These are phyloP conservation scores for Noccaea caerulescens DNA, from an alignment of 345 rosid species.

Conservation along the genomic window DNA sequence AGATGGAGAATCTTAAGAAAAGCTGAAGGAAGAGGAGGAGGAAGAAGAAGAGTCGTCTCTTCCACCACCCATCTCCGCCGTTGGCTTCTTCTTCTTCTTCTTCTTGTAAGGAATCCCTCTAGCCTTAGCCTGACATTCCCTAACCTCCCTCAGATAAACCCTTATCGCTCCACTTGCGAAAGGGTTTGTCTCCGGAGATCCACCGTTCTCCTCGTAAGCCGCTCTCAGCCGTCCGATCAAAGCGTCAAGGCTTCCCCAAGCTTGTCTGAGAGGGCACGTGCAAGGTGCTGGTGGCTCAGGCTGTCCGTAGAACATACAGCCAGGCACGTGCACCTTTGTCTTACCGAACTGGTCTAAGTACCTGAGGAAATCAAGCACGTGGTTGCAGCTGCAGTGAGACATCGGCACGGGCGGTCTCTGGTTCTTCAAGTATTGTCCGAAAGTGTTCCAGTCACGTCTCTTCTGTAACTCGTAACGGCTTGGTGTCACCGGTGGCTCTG, in stretches of 20 bases:
- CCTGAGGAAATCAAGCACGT: constrained; percentile 70
- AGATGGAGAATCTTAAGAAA: constrained; percentile 37
- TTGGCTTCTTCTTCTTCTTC: constrained; percentile 68
- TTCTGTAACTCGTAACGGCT: constrained; percentile 83
- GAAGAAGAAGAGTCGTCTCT: constrained; percentile 45
- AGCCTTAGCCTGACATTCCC: constrained; percentile 84
- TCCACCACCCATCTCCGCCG: constrained; percentile 36
- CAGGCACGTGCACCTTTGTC: constrained; percentile 76
- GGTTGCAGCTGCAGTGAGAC: constrained; percentile 65
- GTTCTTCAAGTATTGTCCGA: constrained; percentile 72
- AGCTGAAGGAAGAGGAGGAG: constrained; percentile 38
- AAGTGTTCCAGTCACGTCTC: constrained; percentile 85
- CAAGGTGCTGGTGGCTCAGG: constrained; percentile 95
- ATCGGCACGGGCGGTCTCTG: constrained; percentile 71
- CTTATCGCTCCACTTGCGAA: constrained; percentile 77
- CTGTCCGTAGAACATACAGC: constrained; percentile 81
- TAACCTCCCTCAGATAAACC: constrained; percentile 73
- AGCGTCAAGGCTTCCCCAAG: constrained; percentile 95
- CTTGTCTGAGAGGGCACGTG: constrained; percentile 82
- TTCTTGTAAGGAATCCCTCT: constrained; percentile 87
- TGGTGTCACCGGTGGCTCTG: constrained; percentile 50
- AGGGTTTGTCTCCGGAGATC: constrained; percentile 76
- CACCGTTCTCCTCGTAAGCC: constrained; percentile 89
- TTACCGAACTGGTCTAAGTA: constrained; percentile 88
- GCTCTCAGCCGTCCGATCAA: constrained; percentile 90